Percentiles rank a stretch among this genome's conserved stretches.
Evolutionary conservation across 495 filamentous ascomycete genomes (phyloP).

Genomic region (Penicillium simplicissimum): DNA sequence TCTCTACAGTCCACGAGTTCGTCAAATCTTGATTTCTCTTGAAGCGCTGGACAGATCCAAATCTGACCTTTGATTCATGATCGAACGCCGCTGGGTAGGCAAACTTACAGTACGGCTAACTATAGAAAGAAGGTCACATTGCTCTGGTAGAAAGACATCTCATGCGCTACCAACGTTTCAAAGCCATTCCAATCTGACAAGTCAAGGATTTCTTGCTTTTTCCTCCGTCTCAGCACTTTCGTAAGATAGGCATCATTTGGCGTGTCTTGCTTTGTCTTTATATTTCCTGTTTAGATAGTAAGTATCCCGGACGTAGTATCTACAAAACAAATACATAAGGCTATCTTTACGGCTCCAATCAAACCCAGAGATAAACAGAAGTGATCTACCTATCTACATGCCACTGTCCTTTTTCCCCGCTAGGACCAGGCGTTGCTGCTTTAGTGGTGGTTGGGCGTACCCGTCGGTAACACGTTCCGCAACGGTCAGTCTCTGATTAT

Average conservation of each 20-base stretch:
- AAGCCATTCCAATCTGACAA: neutral
- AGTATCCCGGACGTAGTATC: no score
- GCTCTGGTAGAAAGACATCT: neutral
- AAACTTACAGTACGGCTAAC: neutral
- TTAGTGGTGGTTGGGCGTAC: neutral
- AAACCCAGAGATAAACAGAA: no score
- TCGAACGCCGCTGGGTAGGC: no score
- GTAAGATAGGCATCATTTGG: no score
- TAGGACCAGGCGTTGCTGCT: neutral
- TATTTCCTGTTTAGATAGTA: neutral
- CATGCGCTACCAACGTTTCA: neutral
- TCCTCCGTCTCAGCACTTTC: neutral
- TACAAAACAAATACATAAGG: no score
- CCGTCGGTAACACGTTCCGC: neutral
- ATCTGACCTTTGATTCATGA: no score
- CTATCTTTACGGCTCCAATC: no score
- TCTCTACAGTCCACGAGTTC: neutral
- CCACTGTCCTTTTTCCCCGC: neutral
- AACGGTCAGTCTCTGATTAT: neutral
- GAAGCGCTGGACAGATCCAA: neutral
- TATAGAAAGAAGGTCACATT: neutral
- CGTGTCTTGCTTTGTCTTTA: neutral
- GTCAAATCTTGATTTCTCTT: neutral
- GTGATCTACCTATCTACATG: neutral
- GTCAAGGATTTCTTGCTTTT: neutral